These are phyloP conservation scores for Globisporangium cederbergense DNA, from an alignment of 352 stramenopile species.

Conservation along the genomic window DNA sequence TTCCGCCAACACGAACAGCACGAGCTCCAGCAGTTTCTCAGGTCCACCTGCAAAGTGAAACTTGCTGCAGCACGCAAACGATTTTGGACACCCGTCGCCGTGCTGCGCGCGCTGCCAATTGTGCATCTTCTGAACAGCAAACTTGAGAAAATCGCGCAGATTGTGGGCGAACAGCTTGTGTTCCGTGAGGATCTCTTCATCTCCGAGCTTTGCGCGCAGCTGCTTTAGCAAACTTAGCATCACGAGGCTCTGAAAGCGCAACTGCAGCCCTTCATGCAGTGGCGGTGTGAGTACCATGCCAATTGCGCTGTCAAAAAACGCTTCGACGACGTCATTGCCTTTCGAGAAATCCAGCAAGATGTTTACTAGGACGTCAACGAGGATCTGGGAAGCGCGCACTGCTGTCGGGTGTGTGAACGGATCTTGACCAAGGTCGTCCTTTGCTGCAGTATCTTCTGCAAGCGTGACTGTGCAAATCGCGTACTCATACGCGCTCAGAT, in stretches of 20 bases:
- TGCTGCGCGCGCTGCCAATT: constrained; percentile 67
- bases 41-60: constrained; percentile 56
- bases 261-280: constrained; percentile 40
- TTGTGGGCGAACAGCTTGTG: constrained; percentile 56
- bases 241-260: constrained; percentile 53
- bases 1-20: constrained; percentile 56
- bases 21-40: constrained; percentile 48
- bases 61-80: constrained; percentile 45
- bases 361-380: constrained; percentile 50
- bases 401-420: constrained; percentile 55
- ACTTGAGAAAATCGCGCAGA: constrained; percentile 53
- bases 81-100: constrained; percentile 46
- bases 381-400: constrained; percentile 31
- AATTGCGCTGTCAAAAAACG: constrained; percentile 41
- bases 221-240: constrained; percentile 52
- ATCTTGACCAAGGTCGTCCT: constrained; percentile 36
- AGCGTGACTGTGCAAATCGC: constrained; percentile 31
- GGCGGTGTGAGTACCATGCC: constrained; percentile 33
- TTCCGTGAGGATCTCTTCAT: constrained; percentile 39
- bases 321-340: constrained; percentile 44
- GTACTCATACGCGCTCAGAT: constrained; percentile 35
- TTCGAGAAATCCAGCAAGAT: constrained; percentile 47
- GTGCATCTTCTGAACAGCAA: constrained; percentile 59
- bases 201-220: constrained; percentile 38
- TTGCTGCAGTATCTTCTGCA: constrained; percentile 37